Base-by-base conservation (phyloP, 768 basidiomycete species). In the Suillus americanus region DNA sequence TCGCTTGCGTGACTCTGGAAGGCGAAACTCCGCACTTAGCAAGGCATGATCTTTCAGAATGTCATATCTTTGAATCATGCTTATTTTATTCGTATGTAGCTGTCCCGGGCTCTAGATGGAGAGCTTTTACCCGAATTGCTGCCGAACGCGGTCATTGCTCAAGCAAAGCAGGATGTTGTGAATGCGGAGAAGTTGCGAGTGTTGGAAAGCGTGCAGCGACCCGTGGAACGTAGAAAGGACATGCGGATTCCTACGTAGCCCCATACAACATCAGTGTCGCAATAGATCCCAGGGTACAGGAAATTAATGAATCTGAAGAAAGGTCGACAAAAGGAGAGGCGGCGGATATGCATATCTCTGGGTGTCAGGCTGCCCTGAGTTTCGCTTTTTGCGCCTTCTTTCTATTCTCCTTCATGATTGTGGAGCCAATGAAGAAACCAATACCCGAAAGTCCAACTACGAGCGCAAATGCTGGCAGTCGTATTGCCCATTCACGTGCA, bases 401-500 rank as follows among this genome's bases (percentile, higher is more conserved):
- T 69, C 81, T 78, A 35, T 89, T 92, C 76, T 95, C 93, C 71
- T 87, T 88, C 62, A 89, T 74, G 62, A 93, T 80, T 5, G 94
- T 94, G 12, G 77, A 81, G 5, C 90, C 92, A n/a, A 97, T 77
- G 76, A 97, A 94, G 45, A 82, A 71, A 13, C 92, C 92, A 46
- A 98, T 90, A 13, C 82, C 89, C n/a, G 88, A 82, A 43, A 97
- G 78, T 7, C 95, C 96, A 10, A 91, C 72, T 6, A 95, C 82
- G 9, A 99, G 85, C 59, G 96, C 79, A 75, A 94, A 85, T 3
- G 92, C 90, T 45, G 96, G 95, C 54, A 98, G 75, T 23, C 91
- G 86, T 59, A 98, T 81, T 12, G 94, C 96, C 94, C 95, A 98
- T 80, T 97, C 94, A 57, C 96, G 82, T 6, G 92, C 74, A 0